These are phyloP conservation scores for Cucurbita argyrosperma DNA, from an alignment of 306 rosid species.

Conservation along the genomic window DNA sequence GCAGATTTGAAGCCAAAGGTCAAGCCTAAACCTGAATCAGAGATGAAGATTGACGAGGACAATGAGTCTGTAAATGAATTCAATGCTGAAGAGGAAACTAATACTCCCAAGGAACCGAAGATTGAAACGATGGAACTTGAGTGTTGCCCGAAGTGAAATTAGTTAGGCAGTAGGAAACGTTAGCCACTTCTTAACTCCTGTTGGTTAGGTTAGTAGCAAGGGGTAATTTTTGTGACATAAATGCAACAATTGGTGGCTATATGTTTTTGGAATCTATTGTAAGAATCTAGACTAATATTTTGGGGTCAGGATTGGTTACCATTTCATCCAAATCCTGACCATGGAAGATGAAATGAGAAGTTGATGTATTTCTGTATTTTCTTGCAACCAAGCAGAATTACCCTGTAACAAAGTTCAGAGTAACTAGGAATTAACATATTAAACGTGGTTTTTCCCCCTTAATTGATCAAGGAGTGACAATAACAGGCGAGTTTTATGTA, in stretches of 20 bases:
- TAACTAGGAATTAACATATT: not conserved
- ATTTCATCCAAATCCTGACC: not conserved
- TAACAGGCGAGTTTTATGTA: not conserved
- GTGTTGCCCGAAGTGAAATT: not conserved
- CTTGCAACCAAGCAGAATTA: not conserved
- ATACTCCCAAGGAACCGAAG: not conserved
- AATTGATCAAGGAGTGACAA: not conserved
- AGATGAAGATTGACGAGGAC: not conserved
- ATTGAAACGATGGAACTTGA: slow-evolving; percentile 12
- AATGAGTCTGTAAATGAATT: not conserved
- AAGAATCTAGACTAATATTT: not conserved
- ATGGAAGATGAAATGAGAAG: not conserved
- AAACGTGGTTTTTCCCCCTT: not conserved
- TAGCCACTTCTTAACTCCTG: slow-evolving; percentile 1
- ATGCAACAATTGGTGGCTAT: not conserved
- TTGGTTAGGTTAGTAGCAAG: not conserved
- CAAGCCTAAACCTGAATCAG: not conserved
- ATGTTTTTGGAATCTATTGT: not conserved
- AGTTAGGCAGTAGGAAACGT: not conserved
- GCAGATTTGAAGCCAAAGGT: slow-evolving; percentile 2
- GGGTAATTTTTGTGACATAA: not conserved
- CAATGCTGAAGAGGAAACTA: slow-evolving; percentile 8
- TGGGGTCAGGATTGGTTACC: not conserved
- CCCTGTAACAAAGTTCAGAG: not conserved
- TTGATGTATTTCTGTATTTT: not conserved